Base-by-base conservation (phyloP, 176 grass and related monocot species). In the Hsuehochloa calcarea region DNA sequence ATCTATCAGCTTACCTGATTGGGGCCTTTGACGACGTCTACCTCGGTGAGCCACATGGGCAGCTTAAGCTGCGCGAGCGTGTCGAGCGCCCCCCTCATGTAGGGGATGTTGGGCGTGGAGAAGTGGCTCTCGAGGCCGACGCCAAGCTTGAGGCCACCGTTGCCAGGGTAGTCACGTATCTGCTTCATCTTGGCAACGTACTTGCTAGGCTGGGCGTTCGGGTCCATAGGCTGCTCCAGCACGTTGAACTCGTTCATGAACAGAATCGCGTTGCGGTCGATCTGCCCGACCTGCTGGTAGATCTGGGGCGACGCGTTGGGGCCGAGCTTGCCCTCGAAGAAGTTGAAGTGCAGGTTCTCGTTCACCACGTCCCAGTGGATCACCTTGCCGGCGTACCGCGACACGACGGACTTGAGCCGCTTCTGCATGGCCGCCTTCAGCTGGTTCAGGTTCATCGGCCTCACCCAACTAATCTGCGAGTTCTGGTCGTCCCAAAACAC, bases 41-140 rank as follows among this genome's bases (percentile, higher is more conserved):
- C 87, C 83, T 98, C 96, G 9, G 96, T 98, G 44, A 98, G 91
- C 96, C 96, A 98, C 78, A 98, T 95, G 29, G 96, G 89, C 7
- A 92, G 14, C 27, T 88, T 88, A 0, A 89, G 77, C 58, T 68
- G 77, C 3, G 91, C 93, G 12, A 98, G 86, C 29, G 74, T 92
- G 85, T 98, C 93, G 14, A 98, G 51, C 52, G 91, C 20, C 19
- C 83, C 65, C 85, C 91, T 89, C 88, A 94, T 75, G 82, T 93
- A 93, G 0, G 96, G 81, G 62, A 98, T 66, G 85, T 98, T 87
- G 1, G 96, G 96, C 9, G 27, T 76, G 35, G 22, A 14, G 84
- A 98, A 98, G 88, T 98, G 96, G 41, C 88, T 80, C 80, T 98
- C 91, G 1, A 98, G 87, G 2, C 96, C 93, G 23, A 98, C 88